A percentile compares a stretch with the other conserved stretches of the same genome.
phyloP scores from a whole-genome alignment of 106 monocot genomes.

The Dioscorea dumetorum region DNA sequence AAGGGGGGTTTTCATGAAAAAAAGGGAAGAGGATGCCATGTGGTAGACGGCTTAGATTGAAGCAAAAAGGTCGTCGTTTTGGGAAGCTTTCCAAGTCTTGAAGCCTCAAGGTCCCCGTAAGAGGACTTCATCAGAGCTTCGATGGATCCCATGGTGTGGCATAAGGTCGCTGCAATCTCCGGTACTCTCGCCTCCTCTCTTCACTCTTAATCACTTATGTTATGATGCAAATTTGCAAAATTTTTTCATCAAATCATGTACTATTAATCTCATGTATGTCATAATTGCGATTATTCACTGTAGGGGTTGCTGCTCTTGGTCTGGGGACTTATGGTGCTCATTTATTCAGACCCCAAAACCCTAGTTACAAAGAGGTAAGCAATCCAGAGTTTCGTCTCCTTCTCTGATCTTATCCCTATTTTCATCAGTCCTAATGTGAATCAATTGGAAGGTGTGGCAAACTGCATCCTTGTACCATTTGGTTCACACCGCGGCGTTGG shows the following conservation, averaged over 20 bases:
- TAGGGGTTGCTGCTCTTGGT: constrained; percentile 78
- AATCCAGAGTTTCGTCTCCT: no score
- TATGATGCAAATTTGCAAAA: not conserved
- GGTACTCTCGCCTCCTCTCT: constrained; percentile 28
- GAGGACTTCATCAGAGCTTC: not conserved
- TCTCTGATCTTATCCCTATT: no score
- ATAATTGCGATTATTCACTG: not conserved
- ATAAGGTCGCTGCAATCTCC: constrained; percentile 79
- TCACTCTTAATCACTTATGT: not conserved
- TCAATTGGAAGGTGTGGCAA: constrained; percentile 59
- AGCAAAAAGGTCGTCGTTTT: not conserved
- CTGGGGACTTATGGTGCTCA: constrained; percentile 90
- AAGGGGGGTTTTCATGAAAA: not conserved
- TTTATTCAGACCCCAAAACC: constrained; percentile 71
- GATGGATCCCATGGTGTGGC: constrained; percentile 74
- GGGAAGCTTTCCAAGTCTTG: not conserved
- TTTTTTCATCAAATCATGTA: not conserved
- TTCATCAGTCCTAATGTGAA: no score
- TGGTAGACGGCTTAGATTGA: not conserved
- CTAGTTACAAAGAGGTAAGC: constrained; percentile 68
- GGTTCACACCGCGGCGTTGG: constrained; percentile 75
- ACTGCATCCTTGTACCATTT: constrained; percentile 89
- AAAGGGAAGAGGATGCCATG: not conserved
- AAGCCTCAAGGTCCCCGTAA: not conserved
- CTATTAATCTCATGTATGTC: not conserved